Conservation (phyloP, 139 green algal genomes). For the Deuterostichococcus epilithicus region DNA sequence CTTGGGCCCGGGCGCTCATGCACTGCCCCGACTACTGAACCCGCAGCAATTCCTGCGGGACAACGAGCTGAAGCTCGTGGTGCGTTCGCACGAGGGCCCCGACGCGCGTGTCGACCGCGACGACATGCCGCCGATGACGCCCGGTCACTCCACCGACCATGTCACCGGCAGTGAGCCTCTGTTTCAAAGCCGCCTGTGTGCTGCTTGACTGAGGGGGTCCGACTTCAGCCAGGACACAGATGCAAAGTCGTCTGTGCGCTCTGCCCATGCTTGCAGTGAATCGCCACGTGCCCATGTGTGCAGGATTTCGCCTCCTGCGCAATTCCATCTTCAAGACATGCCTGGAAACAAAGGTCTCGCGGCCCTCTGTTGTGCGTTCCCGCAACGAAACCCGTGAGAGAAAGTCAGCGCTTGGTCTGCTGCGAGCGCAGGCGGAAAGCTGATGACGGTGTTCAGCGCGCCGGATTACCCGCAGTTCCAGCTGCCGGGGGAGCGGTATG, state of each 20-base stretch:
- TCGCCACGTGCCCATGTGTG: too few species aligned
- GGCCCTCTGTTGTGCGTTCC: not conserved
- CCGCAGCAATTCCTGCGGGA: slow-evolving; percentile 48
- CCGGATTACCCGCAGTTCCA: slow-evolving; percentile 91
- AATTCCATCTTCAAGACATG: too few species aligned
- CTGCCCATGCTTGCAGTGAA: too few species aligned
- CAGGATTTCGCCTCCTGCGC: too few species aligned
- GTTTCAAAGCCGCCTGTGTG: too few species aligned
- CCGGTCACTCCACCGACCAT: slow-evolving; percentile 85
- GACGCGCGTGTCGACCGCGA: slow-evolving; percentile 78
- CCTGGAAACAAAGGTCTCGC: too few species aligned
- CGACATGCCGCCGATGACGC: slow-evolving; percentile 63
- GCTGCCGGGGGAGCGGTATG: slow-evolving; percentile 31
- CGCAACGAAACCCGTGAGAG: not conserved
- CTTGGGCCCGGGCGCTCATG: too few species aligned
- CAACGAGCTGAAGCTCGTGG: slow-evolving; percentile 60
- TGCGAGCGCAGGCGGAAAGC: slow-evolving; percentile 47
- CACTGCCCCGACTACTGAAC: not conserved
- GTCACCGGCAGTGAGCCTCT: slow-evolving; percentile 19
- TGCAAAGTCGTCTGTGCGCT: too few species aligned
- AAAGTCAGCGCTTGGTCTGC: not conserved
- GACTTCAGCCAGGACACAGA: too few species aligned
- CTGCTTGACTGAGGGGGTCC: too few species aligned
- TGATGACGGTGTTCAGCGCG: slow-evolving; percentile 87
- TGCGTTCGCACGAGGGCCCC: slow-evolving; percentile 85